Conservation (phyloP, 108 stramenopile genomes). For the Skeletonema marinoi region DNA sequence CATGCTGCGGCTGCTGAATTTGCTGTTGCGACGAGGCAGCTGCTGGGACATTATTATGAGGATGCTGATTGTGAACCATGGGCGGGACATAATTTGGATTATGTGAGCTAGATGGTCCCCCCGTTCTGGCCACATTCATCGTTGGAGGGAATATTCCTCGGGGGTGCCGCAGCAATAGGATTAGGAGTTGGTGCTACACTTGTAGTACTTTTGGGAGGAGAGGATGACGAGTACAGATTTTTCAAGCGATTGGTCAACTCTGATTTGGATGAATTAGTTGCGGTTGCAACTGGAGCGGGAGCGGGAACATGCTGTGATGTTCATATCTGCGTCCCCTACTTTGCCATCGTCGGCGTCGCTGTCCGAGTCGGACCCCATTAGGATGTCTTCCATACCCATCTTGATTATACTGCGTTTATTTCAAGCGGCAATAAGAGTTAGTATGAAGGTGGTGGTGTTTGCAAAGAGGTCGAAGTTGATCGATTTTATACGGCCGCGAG, state of each 20-base stretch:
- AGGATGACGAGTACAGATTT: conserved; percentile 24
- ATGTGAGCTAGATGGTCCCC: conserved; percentile 4
- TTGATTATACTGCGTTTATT: not conserved
- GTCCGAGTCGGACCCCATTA: conserved; percentile 21
- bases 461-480: no score
- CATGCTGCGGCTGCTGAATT: not conserved
- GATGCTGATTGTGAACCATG: conserved; percentile 23
- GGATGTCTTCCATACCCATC: conserved; percentile 33
- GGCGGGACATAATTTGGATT: conserved; percentile 19
- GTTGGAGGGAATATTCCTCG: conserved; percentile 1
- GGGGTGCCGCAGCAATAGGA: not conserved
- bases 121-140: conserved; percentile 9
- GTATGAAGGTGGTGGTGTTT: no score
- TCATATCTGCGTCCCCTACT: not conserved
- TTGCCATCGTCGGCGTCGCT: conserved; percentile 27
- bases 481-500: no score
- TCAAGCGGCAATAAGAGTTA: no score
- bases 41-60: not conserved
- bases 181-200: not conserved
- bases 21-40: conserved; percentile 8
- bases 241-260: conserved; percentile 45
- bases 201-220: conserved; percentile 7
- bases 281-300: not conserved
- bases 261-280: conserved; percentile 27
- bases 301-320: not conserved